Conservation (phyloP, 495 filamentous ascomycete species). For the Lasiosphaeria miniovina region DNA sequence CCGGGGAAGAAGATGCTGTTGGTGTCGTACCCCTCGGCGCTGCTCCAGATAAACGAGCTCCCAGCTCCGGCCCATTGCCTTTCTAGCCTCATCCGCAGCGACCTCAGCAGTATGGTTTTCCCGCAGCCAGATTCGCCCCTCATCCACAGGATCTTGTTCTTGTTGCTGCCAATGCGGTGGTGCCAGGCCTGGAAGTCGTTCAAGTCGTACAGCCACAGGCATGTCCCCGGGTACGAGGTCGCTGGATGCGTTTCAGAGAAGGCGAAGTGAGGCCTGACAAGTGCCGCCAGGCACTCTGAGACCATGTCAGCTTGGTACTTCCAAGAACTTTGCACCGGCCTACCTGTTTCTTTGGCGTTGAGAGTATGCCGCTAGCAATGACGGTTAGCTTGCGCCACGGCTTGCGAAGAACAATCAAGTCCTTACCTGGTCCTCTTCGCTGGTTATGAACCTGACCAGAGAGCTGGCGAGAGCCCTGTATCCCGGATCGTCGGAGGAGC, state of each 20-base stretch:
- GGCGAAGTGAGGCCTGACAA: slow-evolving; percentile 13
- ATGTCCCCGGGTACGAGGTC: slow-evolving; percentile 33
- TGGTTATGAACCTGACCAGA: slow-evolving; percentile 17
- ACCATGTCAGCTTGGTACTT: background rate
- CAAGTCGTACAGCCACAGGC: slow-evolving; percentile 35
- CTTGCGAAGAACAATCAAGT: background rate
- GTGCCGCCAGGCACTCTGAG: slow-evolving; percentile 27
- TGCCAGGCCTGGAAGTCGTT: slow-evolving; percentile 38
- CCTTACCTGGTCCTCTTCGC: slow-evolving; percentile 25
- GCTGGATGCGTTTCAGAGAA: slow-evolving; percentile 20
- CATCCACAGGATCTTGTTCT: slow-evolving; percentile 38
- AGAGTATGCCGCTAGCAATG: slow-evolving; percentile 19
- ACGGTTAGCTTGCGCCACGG: background rate
- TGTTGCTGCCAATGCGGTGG: slow-evolving; percentile 28
- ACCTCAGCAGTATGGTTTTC: slow-evolving; percentile 33
- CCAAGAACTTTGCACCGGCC: background rate
- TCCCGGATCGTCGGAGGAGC: slow-evolving; percentile 26
- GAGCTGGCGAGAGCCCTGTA: slow-evolving; percentile 25
- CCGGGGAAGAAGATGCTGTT: slow-evolving; percentile 21
- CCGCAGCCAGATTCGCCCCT: slow-evolving; percentile 34
- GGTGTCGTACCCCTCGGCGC: slow-evolving; percentile 22
- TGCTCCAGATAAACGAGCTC: slow-evolving; percentile 28
- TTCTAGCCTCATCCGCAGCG: slow-evolving; percentile 27
- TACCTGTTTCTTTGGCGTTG: slow-evolving; percentile 25
- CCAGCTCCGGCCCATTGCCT: slow-evolving; percentile 31